Evolutionary conservation across 768 basidiomycete genomes (phyloP).

Genomic region (Scleroderma citrinum): DNA sequence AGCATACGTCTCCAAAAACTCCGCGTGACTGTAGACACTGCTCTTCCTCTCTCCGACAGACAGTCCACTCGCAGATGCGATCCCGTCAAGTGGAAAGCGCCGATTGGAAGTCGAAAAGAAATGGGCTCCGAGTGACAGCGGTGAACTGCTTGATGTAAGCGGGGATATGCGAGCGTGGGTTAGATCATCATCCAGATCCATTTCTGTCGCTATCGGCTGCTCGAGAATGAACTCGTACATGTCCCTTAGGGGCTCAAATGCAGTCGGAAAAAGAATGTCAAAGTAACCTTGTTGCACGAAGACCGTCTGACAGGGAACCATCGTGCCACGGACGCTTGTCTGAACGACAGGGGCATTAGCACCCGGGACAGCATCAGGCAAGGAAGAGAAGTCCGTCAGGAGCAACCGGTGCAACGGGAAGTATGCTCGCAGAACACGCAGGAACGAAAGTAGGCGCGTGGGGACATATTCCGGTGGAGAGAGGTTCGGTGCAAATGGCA

Average conservation of each 20-base stretch:
- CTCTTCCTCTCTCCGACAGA: conserved; percentile 79
- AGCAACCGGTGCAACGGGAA: conserved; percentile 94
- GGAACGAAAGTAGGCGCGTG: conserved; percentile 80
- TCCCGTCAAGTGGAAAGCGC: conserved; percentile 61
- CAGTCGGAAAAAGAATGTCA: conserved; percentile 97
- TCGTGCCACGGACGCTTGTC: conserved; percentile 78
- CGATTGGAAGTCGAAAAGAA: conserved; percentile 64
- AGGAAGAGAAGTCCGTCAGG: conserved; percentile 83
- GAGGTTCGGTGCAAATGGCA: conserved; percentile 91
- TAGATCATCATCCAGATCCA: conserved; percentile 12
- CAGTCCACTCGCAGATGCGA: conserved; percentile 66
- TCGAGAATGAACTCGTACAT: conserved; percentile 86
- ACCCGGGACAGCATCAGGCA: conserved; percentile 76
- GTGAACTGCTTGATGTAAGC: conserved; percentile 42
- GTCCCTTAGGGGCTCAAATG: conserved; percentile 77
- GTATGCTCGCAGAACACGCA: conserved; percentile 72
- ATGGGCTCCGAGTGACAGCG: conserved; percentile 47
- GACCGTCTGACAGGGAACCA: conserved; percentile 84
- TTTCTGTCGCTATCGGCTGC: conserved; percentile 36
- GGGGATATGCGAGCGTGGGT: conserved; percentile 43
- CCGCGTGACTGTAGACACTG: conserved; percentile 79
- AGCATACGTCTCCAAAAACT: conserved; percentile 85
- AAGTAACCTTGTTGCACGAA: conserved; percentile 95
- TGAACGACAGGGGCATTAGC: conserved; percentile 87
- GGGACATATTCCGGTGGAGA: conserved; percentile 87